A percentile compares a stretch with the other conserved stretches of the same genome.
Conservation (phyloP, 129 eudicot genomes). For the Tagetes erecta region DNA sequence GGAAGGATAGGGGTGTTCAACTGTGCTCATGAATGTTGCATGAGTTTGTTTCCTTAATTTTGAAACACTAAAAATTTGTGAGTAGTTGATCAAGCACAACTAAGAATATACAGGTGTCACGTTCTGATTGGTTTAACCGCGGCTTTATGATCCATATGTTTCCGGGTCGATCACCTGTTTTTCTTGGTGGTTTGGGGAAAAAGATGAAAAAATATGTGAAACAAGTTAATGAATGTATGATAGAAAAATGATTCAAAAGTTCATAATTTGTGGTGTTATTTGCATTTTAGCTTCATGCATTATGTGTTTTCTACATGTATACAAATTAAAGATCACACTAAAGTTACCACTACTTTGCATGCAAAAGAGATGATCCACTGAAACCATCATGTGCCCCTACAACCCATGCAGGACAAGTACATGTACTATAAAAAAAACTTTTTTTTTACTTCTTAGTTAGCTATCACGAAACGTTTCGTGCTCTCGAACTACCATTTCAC, state of each 20-base stretch:
- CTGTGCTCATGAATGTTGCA: not conserved
- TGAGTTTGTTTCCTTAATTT: not conserved
- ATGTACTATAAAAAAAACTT: not conserved
- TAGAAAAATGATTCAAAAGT: not conserved
- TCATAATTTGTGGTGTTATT: not conserved
- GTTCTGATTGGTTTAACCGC: not conserved
- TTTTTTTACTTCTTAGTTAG: not conserved
- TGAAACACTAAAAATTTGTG: not conserved
- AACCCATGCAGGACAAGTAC: constrained; percentile 17
- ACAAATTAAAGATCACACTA: constrained; percentile 30
- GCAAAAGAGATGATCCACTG: constrained; percentile 39
- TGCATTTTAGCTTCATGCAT: constrained; percentile 4
- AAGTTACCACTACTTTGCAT: constrained; percentile 21
- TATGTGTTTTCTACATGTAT: constrained; percentile 6
- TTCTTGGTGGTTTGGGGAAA: not conserved
- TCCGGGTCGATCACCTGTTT: not conserved
- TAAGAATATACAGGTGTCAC: not conserved
- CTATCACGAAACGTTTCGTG: not conserved
- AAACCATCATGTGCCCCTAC: constrained; percentile 21
- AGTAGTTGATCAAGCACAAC: not conserved
- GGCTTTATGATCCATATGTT: constrained; percentile 5
- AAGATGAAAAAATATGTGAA: not conserved
- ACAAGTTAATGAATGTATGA: not conserved
- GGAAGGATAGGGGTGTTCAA: not conserved
- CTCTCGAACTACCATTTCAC: not conserved